Conservation (phyloP, 1,284 basidiomycete species). For the Tremellales sp. region DNA sequence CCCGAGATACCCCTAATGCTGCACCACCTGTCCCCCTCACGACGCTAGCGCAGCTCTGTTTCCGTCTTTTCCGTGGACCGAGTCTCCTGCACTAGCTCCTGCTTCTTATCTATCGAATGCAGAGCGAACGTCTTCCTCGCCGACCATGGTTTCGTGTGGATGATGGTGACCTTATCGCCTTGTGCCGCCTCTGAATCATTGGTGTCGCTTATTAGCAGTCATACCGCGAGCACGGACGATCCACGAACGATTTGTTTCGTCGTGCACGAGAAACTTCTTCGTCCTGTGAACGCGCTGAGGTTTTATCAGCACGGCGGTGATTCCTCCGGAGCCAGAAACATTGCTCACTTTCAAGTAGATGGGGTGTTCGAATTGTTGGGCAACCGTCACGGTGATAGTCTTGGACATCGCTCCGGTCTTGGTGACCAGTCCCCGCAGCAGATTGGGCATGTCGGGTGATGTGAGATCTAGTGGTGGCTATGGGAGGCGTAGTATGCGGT, state of each 20-base stretch:
- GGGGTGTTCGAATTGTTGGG: conserved; percentile 25
- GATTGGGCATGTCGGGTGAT: conserved; percentile 22
- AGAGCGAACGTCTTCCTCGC: conserved; percentile 32
- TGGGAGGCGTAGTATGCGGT: background rate
- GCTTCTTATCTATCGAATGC: conserved; percentile 17
- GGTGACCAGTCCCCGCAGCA: conserved; percentile 34
- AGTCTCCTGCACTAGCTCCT: no score
- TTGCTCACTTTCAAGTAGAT: no score
- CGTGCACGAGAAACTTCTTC: conserved; percentile 42
- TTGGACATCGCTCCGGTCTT: conserved; percentile 41
- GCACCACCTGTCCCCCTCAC: no score
- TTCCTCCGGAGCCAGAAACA: no score
- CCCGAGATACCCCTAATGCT: no score
- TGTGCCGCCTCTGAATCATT: conserved; percentile 25
- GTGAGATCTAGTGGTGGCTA: background rate
- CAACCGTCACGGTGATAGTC: conserved; percentile 41
- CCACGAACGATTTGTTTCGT: conserved; percentile 35
- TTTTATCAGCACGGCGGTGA: no score
- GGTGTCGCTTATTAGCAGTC: background rate
- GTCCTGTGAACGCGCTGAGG: conserved; percentile 29
- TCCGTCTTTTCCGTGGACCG: no score
- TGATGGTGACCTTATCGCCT: conserved; percentile 38
- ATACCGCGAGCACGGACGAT: background rate
- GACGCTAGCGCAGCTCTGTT: no score
- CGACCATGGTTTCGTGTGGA: conserved; percentile 34